Percentiles rank a stretch among this genome's conserved stretches.
Conservation (phyloP, 2,329 filamentous ascomycete species). For the Verticillium tricorpus region DNA sequence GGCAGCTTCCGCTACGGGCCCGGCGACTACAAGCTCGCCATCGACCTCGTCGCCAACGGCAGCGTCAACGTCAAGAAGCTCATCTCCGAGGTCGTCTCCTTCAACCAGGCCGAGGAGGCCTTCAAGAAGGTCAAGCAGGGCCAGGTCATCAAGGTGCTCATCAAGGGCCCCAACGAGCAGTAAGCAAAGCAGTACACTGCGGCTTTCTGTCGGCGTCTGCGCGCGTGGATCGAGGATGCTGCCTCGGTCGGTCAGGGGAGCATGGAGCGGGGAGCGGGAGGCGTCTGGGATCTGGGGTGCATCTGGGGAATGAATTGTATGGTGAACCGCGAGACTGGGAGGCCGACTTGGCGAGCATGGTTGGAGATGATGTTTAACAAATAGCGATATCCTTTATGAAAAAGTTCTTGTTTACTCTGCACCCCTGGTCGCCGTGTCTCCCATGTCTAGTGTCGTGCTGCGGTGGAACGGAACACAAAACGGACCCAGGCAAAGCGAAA, state of each 20-base stretch:
- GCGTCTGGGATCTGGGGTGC: not conserved
- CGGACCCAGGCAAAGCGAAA: too few species aligned
- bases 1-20: slow-evolving; percentile 87
- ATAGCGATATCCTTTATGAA: not conserved
- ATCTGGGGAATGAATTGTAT: not conserved
- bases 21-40: slow-evolving; percentile 81
- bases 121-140: slow-evolving; percentile 84
- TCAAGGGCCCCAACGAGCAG: slow-evolving; percentile 63
- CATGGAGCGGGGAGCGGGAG: not conserved
- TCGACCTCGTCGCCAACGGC: slow-evolving; percentile 69
- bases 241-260: not conserved
- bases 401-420: not conserved
- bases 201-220: not conserved
- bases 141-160: slow-evolving; percentile 68
- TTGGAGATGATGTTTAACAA: not conserved
- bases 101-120: slow-evolving; percentile 77
- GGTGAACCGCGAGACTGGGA: not conserved
- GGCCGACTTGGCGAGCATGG: not conserved
- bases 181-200: slow-evolving; percentile 36
- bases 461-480: too few species aligned
- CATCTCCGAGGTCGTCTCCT: slow-evolving; percentile 72
- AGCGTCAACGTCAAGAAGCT: slow-evolving; percentile 78
- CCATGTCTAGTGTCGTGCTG: not conserved
- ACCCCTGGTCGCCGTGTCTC: not conserved
- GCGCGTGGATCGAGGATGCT: not conserved